Conservation (phyloP, 1,139 yeast genomes). For the Debaryomyces psychrophilus region DNA sequence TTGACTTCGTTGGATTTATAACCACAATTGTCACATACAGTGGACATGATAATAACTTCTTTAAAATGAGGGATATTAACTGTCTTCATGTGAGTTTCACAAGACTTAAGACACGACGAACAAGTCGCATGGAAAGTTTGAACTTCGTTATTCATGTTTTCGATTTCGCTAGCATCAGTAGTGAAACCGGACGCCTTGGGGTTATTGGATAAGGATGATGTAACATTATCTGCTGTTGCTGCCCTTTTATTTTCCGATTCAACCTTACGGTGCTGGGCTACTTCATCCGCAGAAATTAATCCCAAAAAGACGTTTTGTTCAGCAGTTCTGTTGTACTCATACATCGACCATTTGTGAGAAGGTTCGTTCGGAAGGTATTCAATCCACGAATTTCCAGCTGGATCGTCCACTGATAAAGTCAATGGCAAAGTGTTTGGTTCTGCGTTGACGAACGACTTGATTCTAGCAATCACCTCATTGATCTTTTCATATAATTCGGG, state of each 20-base stretch:
- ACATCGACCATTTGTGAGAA: constrained; percentile 86
- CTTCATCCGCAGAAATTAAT: constrained; percentile 78
- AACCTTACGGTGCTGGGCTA: constrained; percentile 54
- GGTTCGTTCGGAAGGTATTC: constrained; percentile 89
- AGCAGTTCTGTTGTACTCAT: constrained; percentile 81
- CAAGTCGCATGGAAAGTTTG: constrained; percentile 93
- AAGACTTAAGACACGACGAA: constrained; percentile 79
- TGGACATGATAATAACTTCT: constrained; percentile 95
- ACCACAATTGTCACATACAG: constrained; percentile 91
- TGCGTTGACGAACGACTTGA: constrained; percentile 61
- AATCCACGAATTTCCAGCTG: constrained; percentile 97
- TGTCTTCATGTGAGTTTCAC: constrained; percentile 95
- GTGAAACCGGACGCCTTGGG: constrained; percentile 60
- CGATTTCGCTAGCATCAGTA: constrained; percentile 77
- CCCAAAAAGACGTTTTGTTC: constrained; percentile 90
- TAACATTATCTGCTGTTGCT: constrained; percentile 38
- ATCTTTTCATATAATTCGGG: constrained; percentile 80
- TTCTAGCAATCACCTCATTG: constrained; percentile 64
- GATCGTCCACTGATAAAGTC: constrained; percentile 84
- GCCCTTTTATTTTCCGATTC: constrained; percentile 42
- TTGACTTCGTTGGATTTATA: constrained; percentile 97
- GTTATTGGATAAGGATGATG: constrained; percentile 34
- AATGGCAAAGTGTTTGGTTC: constrained; percentile 73
- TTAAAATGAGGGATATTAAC: constrained; percentile 97
- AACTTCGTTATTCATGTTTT: constrained; percentile 83